A percentile compares a stretch with the other conserved stretches of the same genome.
These are phyloP conservation scores for Gillenia trifoliata DNA, from an alignment of 306 rosid species.

Conservation along the genomic window DNA sequence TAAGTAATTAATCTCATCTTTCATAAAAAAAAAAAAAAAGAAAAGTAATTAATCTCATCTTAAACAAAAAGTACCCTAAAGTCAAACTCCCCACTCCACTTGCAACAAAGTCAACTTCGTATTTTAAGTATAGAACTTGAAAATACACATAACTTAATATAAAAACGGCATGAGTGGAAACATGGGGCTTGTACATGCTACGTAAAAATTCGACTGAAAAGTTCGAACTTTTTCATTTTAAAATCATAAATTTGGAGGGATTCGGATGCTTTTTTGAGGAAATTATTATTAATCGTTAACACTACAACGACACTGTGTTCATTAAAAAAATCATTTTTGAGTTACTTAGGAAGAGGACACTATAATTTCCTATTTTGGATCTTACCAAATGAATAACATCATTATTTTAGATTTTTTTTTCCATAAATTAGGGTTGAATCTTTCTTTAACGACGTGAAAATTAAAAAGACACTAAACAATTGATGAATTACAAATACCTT, in stretches of 20 bases:
- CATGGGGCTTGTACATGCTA: background rate
- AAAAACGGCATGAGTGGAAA: background rate
- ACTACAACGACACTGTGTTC: too few relatives aligned
- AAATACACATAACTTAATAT: background rate
- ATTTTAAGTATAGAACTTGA: background rate
- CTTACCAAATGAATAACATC: background rate
- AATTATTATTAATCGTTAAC: too few relatives aligned
- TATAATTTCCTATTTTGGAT: background rate
- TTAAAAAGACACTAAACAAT: background rate
- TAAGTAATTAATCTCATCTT: background rate
- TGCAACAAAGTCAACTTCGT: background rate
- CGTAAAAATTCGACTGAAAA: background rate
- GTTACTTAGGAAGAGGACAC: background rate
- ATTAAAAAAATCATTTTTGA: background rate
- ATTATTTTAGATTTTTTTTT: background rate
- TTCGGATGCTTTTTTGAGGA: background rate
- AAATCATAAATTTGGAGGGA: background rate
- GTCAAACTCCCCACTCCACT: background rate
- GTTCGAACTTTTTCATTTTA: background rate
- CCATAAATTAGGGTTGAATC: background rate
- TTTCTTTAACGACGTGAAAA: background rate
- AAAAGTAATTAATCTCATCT: slow-evolving; percentile 1
- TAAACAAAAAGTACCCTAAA: background rate
- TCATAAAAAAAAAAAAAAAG: too few relatives aligned
- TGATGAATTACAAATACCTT: too few relatives aligned